phyloP scores from a whole-genome alignment of 306 rosid species.

The Prunus dulcis region DNA sequence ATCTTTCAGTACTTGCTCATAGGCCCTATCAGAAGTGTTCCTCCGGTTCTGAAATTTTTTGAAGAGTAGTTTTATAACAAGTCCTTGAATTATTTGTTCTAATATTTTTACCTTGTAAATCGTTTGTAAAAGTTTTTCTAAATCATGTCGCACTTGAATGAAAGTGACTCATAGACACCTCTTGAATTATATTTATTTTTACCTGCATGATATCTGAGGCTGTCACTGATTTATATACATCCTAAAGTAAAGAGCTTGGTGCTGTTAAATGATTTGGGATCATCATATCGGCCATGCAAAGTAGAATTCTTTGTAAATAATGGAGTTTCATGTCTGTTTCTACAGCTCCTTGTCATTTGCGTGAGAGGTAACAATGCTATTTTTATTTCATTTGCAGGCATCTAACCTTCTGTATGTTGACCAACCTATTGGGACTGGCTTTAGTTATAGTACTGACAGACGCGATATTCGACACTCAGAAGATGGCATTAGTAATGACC shows the following conservation, averaged over 20 bases:
- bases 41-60: not conserved
- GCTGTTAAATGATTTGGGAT: not conserved
- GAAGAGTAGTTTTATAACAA: not conserved
- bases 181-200: not conserved
- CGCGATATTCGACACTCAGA: constrained; percentile 88
- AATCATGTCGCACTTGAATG: not conserved
- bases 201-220: not conserved
- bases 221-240: not conserved
- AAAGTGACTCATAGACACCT: not conserved
- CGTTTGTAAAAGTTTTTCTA: not conserved
- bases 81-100: not conserved
- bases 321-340: not conserved
- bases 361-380: constrained; percentile 11
- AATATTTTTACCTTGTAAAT: not conserved
- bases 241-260: not conserved
- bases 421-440: constrained; percentile 97
- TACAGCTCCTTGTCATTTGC: not conserved
- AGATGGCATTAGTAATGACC: constrained; percentile 82
- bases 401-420: constrained; percentile 94
- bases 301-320: not conserved
- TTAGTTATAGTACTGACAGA: constrained; percentile 72
- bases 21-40: not conserved
- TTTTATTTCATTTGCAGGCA: constrained; percentile 43
- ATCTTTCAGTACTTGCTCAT: not conserved
- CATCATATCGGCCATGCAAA: not conserved